Base-by-base conservation (phyloP, 352 stramenopile species). In the Pythium coloratum region DNA sequence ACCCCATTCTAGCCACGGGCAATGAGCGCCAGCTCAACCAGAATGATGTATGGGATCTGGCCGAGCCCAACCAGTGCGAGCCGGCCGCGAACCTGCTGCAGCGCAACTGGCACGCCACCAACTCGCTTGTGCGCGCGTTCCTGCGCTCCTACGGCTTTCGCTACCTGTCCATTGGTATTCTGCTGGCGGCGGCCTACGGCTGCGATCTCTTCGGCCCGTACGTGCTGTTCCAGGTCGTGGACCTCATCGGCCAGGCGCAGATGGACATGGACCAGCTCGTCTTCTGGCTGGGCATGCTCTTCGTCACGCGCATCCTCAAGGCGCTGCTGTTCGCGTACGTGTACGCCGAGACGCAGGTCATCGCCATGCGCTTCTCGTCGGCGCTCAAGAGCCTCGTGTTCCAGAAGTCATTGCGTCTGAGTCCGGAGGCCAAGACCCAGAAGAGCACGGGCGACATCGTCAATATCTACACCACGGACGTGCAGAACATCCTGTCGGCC, bases 321-420 rank as follows among this genome's bases (percentile, higher is more conserved):
- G 81, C 81, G 38, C 70, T 92, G 33, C 68, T 92, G 26, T 86
- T 86, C 28, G 70, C 75, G 10, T 89, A 86, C 70, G 84, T 86
- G 24, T 81, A 83, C 55, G 54, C 72, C 1, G 82, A 92, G 70
- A 81, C 85, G 36, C 80, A 91, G 70, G 75, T 86, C 26, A 76
- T 79, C 33, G 85, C 81, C 57, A 59, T 92, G 64, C 75, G 77
- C 59, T 84, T 92, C 51, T 82, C 82, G 18, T 74, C 78, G 57
- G 82, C 78, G 44, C 71, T 94, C 59, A 84, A 91, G 75, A 89
- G 80, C 67, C 66, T 91, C 49, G 75, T 94, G 2, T 89, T 91
- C 66, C 84, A 89, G 66, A 92, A 92, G 66, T 76, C 82, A 28
- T 65, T 92, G 51, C 72, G 81, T 0, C 73, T 92, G 12, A 73